A percentile compares a stretch with the other conserved stretches of the same genome.
Evolutionary conservation across 208 protist genomes (phyloP).

Genomic region (Polymyxa betae): DNA sequence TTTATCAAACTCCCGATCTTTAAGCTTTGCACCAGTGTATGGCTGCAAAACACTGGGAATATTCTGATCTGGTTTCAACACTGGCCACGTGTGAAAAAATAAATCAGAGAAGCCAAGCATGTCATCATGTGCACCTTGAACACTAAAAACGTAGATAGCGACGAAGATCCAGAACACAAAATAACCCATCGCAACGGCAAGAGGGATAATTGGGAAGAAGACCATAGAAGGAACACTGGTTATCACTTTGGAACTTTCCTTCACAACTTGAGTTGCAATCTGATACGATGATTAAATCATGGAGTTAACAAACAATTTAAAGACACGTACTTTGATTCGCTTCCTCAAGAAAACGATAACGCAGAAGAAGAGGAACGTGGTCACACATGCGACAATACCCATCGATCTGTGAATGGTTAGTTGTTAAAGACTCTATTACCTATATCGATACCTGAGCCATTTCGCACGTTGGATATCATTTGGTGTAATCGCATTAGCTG

Average conservation of each 20-base stretch:
- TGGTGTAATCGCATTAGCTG: not conserved
- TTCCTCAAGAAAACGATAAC: slow-evolving; percentile 13
- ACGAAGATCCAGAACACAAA: slow-evolving; percentile 59
- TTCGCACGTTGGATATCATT: not conserved
- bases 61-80: not conserved
- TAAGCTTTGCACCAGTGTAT: not conserved
- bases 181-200: slow-evolving; percentile 31
- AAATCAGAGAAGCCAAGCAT: not conserved
- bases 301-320: slow-evolving; percentile 15
- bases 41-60: not conserved
- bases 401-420: not conserved
- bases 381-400: not conserved
- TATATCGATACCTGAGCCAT: slow-evolving; percentile 33
- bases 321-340: slow-evolving; percentile 1
- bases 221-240: slow-evolving; percentile 54
- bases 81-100: slow-evolving; percentile 22
- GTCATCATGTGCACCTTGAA: not conserved
- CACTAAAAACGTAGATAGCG: slow-evolving; percentile 52
- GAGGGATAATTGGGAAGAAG: slow-evolving; percentile 62
- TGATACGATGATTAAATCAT: not conserved
- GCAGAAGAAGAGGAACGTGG: not conserved
- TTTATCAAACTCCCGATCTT: not conserved
- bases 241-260: slow-evolving; percentile 55
- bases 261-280: slow-evolving; percentile 58
- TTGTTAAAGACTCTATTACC: not conserved